A percentile compares a stretch with the other conserved stretches of the same genome.
phyloP scores from a whole-genome alignment of 345 rosid genomes.

The Turritis glabra region DNA sequence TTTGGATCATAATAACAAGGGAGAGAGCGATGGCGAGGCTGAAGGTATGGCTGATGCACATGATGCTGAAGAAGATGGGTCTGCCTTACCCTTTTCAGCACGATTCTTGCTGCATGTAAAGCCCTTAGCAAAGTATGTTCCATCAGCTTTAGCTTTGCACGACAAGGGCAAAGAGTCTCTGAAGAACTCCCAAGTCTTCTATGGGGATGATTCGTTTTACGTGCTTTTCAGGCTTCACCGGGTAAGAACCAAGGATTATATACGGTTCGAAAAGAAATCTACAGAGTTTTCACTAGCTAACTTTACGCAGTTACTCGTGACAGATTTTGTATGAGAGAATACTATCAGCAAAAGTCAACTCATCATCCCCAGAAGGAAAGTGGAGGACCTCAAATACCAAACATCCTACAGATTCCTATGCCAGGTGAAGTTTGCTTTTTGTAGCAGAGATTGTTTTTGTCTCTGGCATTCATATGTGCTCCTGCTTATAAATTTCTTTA shows the following conservation, averaged over 20 bases:
- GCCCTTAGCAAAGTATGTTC: constrained; percentile 80
- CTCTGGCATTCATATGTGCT: background rate
- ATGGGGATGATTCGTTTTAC: constrained; percentile 89
- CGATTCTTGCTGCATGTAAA: constrained; percentile 65
- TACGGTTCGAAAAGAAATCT: background rate
- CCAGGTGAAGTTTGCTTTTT: constrained; percentile 54
- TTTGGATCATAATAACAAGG: constrained; percentile 73
- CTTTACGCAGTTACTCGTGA: background rate
- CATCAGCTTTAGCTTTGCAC: constrained; percentile 44
- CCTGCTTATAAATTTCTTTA: background rate
- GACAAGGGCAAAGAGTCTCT: constrained; percentile 49
- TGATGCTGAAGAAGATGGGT: constrained; percentile 74
- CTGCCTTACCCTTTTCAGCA: constrained; percentile 64
- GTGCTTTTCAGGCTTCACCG: constrained; percentile 93
- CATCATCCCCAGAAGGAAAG: constrained; percentile 77
- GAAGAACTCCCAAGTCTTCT: constrained; percentile 62
- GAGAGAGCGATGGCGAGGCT: constrained; percentile 62
- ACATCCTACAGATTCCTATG: constrained; percentile 66
- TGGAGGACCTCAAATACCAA: constrained; percentile 73
- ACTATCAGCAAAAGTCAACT: constrained; percentile 80
- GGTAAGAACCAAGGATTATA: constrained; percentile 43
- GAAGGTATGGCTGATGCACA: constrained; percentile 86
- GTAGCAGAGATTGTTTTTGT: background rate
- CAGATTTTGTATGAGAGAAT: constrained; percentile 92
- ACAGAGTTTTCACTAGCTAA: constrained; percentile 2